Conservation (phyloP, 371 early-diverging fungal species). For the Mucor piriformis region DNA sequence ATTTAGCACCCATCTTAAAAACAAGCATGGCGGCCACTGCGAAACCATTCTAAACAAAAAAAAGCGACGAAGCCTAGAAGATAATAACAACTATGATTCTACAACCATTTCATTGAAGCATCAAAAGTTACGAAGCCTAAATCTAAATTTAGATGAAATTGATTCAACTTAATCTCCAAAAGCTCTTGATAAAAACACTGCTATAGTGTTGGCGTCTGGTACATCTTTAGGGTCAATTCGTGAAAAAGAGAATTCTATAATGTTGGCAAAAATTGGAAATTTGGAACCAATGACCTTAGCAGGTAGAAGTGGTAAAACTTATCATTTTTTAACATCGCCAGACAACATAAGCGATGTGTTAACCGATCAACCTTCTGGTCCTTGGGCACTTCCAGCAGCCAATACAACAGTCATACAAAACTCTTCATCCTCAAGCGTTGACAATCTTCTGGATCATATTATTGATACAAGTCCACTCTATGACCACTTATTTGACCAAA, state of each 20-base stretch:
- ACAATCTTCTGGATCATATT: conserved; percentile 13
- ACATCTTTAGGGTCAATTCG: conserved; percentile 10
- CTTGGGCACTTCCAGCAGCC: conserved; percentile 9
- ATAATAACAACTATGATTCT: no score
- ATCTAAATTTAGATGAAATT: no score
- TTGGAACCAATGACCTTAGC: conserved; percentile 10
- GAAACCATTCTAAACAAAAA: not conserved
- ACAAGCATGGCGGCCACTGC: not conserved
- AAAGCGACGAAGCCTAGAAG: not conserved
- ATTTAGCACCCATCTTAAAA: not conserved
- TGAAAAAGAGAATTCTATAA: conserved; percentile 18
- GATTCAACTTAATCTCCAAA: no score
- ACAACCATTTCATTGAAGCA: no score
- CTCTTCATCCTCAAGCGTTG: conserved; percentile 7
- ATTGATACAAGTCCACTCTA: conserved; percentile 13
- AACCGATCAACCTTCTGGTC: conserved; percentile 15
- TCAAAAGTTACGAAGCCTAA: no score
- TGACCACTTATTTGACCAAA: conserved; percentile 13
- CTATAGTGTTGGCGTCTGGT: conserved; percentile 6
- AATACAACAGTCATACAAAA: not conserved
- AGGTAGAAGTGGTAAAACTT: conserved; percentile 3
- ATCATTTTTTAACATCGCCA: conserved; percentile 9
- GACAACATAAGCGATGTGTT: conserved; percentile 10
- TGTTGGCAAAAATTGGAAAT: conserved; percentile 7
- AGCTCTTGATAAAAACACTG: no score